Percentiles rank a stretch among this genome's conserved stretches.
Evolutionary conservation across 1,284 basidiomycete genomes (phyloP).

Genomic region (Neolentinus lepideus): DNA sequence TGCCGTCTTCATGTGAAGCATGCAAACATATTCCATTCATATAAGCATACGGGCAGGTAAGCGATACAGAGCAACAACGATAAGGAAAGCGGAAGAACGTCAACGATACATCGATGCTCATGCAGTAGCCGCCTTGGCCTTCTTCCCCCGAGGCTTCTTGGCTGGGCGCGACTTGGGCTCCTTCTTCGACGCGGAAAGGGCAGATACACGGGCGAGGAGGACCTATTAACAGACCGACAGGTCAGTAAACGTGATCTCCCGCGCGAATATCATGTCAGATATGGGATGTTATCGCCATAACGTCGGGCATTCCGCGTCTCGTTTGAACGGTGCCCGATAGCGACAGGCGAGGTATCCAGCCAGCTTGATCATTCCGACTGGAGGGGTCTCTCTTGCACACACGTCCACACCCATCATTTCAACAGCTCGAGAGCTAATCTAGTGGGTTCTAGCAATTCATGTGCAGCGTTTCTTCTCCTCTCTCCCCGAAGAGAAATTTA

Average conservation of each 20-base stretch:
- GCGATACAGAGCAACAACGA: neutral
- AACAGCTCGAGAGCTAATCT: slow-evolving; percentile 40
- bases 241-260: slow-evolving; percentile 5
- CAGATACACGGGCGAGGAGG: slow-evolving; percentile 76
- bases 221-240: slow-evolving; percentile 39
- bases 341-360: slow-evolving; percentile 52
- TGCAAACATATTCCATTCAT: neutral
- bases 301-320: slow-evolving; percentile 57
- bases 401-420: slow-evolving; percentile 84
- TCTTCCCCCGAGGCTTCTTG: slow-evolving; percentile 75
- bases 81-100: neutral
- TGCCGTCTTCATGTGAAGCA: slow-evolving; percentile 1
- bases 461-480: slow-evolving; percentile 22
- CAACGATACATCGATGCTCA: neutral
- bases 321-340: slow-evolving; percentile 65
- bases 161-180: slow-evolving; percentile 66
- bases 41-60: neutral
- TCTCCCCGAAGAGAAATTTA: slow-evolving; percentile 7
- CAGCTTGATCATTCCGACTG: slow-evolving; percentile 55
- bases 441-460: slow-evolving; percentile 67
- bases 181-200: slow-evolving; percentile 63
- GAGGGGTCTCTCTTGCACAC: slow-evolving; percentile 65
- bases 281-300: slow-evolving; percentile 57
- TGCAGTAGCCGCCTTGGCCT: slow-evolving; percentile 26
- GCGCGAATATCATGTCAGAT: slow-evolving; percentile 7